A percentile compares a stretch with the other conserved stretches of the same genome.
These are phyloP conservation scores for Jamesozyma piceae DNA, from an alignment of 805 yeast species.

Conservation along the genomic window DNA sequence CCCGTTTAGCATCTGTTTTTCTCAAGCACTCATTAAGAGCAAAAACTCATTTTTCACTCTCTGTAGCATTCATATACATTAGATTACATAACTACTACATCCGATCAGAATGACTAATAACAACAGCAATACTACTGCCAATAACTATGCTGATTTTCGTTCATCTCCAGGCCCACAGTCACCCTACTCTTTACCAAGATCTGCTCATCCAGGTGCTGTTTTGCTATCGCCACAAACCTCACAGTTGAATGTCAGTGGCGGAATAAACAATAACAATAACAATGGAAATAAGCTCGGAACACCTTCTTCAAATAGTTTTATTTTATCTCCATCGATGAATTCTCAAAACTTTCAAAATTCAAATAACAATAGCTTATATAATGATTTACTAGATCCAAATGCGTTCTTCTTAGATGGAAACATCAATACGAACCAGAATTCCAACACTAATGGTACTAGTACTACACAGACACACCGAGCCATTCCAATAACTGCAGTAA, in stretches of 20 bases:
- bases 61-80: too few relatives aligned
- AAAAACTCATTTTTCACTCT: too few relatives aligned
- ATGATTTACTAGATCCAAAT: neutral
- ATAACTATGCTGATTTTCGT: neutral
- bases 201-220: constrained; percentile 37
- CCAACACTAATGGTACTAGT: neutral
- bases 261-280: neutral
- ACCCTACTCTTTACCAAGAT: constrained; percentile 14
- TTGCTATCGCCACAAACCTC: constrained; percentile 29
- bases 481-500: constrained; percentile 5
- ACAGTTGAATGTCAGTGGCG: neutral
- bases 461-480: neutral
- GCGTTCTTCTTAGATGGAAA: neutral
- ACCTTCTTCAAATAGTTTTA: neutral
- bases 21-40: too few relatives aligned
- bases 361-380: neutral
- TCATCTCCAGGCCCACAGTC: constrained; percentile 2
- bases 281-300: too few relatives aligned
- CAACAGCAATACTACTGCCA: neutral
- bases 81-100: too few relatives aligned
- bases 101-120: too few relatives aligned
- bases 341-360: neutral
- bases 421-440: neutral
- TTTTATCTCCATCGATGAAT: constrained; percentile 7
- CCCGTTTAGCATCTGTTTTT: neutral